Percentiles rank a stretch among this genome's conserved stretches.
phyloP scores from a whole-genome alignment of 192 early-diverging fungal genomes.

The Coemansia sp. region DNA sequence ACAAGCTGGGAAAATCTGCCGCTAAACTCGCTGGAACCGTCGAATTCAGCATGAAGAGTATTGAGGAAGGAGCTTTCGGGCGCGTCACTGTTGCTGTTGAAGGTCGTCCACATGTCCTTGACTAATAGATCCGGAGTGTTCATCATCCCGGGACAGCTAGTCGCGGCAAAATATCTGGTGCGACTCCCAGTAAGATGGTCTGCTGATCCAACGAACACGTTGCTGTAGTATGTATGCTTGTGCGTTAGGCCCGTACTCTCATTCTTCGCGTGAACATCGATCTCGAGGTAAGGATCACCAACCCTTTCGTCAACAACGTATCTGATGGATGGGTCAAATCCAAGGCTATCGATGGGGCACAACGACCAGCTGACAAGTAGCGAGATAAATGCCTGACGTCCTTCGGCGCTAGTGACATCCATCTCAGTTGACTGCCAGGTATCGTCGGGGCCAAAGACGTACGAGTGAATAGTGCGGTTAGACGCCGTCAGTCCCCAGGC shows the following conservation, averaged over 20 bases:
- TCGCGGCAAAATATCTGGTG: constrained; percentile 9
- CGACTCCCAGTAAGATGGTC: not conserved
- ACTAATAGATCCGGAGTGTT: not conserved
- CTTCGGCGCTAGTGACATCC: not conserved
- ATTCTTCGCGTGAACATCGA: not conserved
- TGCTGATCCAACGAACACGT: not conserved
- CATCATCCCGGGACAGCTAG: constrained; percentile 2
- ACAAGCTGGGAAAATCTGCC: not conserved
- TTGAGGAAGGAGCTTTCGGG: too few relatives aligned
- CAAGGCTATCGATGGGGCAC: constrained; percentile 3
- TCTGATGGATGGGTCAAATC: constrained; percentile 9
- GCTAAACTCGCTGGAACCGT: too few relatives aligned
- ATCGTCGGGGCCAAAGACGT: not conserved
- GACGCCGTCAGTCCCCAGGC: too few relatives aligned
- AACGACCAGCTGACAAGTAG: constrained; percentile 21
- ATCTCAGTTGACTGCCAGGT: not conserved
- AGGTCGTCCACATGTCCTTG: too few relatives aligned
- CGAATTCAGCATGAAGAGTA: too few relatives aligned
- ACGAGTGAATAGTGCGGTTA: not conserved
- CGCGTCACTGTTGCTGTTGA: too few relatives aligned
- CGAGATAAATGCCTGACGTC: not conserved
- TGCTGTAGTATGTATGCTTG: not conserved
- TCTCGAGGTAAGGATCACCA: not conserved
- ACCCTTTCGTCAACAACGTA: not conserved
- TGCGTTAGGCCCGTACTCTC: not conserved